Evolutionary conservation across 805 yeast genomes (phyloP), one percentile per base, ranked within the genome.

Genomic region (Zygosaccharomyces pseudorouxii): DNA sequence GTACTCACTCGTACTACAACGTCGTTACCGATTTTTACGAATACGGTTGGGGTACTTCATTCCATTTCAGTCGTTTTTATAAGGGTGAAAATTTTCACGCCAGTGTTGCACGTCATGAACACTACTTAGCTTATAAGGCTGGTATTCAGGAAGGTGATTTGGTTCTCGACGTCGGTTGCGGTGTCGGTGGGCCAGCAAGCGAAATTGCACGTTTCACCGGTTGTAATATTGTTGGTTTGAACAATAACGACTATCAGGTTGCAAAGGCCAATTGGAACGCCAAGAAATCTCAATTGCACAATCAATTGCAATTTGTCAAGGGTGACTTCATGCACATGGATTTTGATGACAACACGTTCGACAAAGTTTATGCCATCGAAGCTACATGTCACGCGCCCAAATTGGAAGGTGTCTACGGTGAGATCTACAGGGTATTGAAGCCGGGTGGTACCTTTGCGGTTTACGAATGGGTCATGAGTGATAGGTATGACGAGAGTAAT

Each of bases 251-350:
- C 72, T 93, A 93, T 75, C 95, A 93, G 77, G 85, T 92, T 61
- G 90, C 83, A 64, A 87, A 95, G 68, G 98, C 95, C 50, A 85
- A 80, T 68, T 77, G 78, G 71, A 88, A 89, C 70, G 87, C 98
- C 47, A 67, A 78, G 62, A 75, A 73, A 55, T 73, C 73, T 65
- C 77, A 82, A 25, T 72, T 93, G 64, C 81, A 77, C 55, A 77
- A 86, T 66, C 83, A 89, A 73, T 76, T 92, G 65, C 75, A 81
- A 23, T 87, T 86, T 62, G 96, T 89, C 59, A 92, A 92, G 74
- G 99, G 99, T 62, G 99, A 92, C 71, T 92, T 92, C 77, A 93
- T 92, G 99, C 93, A 92, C 71, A 88, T 92, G 97, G 97, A 92
- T 62, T 93, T 93, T 62, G 88, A 84, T 70, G 85, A 85, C 56